Evolutionary conservation across 2,329 filamentous ascomycete species (phyloP), one percentile per base, ranked within the genome.

Genomic region (Chaetothyriales sp.): DNA sequence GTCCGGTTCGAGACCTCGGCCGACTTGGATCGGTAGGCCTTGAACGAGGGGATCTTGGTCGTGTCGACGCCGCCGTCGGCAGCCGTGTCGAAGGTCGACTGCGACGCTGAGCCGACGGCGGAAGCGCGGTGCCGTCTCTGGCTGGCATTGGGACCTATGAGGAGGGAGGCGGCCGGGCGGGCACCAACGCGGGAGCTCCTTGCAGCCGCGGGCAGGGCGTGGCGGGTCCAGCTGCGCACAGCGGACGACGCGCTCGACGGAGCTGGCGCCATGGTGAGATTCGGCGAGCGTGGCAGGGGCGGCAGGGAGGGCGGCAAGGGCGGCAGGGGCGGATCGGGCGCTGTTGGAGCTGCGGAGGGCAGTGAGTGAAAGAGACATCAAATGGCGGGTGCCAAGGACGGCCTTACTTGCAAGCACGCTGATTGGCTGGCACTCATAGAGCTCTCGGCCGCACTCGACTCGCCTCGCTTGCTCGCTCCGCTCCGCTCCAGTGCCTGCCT

Each of bases 1-100:
- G 94, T 76, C 76, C 89, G 85, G 74, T 94, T 95, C 65, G 77
- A 76, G 61, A 74, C 78, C 69, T 83, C 76, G 62, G 73, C 73
- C 60, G 75, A 74, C 68, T 81, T 82, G 71, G 80, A 83, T 73
- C 82, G 76, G 77, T 98, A 98, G 69, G 89, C 84, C 70, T 80
- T 80, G 73, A 94, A 97, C 74, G 86, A 82, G 62, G 92, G 92
- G 66, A 97, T 85, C 71, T 85, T 81, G 70, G 77, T 82, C 62
- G 77, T 79, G 51, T 62, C 65, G 22, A 33, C 19, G 10, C n/a
- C 28, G 18, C 29, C 43, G 65, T 72, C 71, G 72, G 83, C 83
- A 56, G 81, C 81, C 62, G 70, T 72, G 44, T 74, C 65, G 62
- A 73, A 74, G 55, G 67, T 69, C 25, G 72, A 67, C 60, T 67